Base-by-base conservation (phyloP, 2,329 filamentous ascomycete species). In the Cladobotryum protrusum region DNA sequence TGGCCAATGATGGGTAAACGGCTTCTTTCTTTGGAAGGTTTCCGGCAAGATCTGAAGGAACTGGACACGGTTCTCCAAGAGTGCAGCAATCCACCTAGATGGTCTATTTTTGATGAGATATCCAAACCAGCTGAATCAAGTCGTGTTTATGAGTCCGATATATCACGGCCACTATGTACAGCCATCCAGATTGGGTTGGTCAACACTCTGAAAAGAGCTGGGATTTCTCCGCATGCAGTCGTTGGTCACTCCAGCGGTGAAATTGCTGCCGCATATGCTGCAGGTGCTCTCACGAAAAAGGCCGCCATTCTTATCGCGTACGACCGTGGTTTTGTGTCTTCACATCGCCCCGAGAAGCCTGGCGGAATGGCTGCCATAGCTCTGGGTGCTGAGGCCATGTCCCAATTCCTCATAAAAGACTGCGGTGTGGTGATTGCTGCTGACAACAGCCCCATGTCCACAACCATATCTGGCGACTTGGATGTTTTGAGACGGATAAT, bases 191-290 rank as follows among this genome's bases (percentile, higher is more conserved):
- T 70, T 14, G 68, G 59, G 3, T 48, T 72, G 4, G 62, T 69
- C 4, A 60, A 66, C 13, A 48, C 69, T 1, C 63, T 70, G 19
- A 53, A 52, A 3, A 59, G 59, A 1, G 63, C 62, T 54, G 59
- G 59, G 3, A 47, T 72, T 7, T 47, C 55, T 11, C 65, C 69
- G 2, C 48, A 53, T 4, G 60, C 65, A 41, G 72, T 75, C 29
- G 72, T 63, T 1, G 68, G 70, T 7, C 63, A 72, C 33, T 65
- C 62, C 1, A 61, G 61, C 1, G 64, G 64, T 0, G 64, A 66
- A 45, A 64, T 66, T 7, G 64, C 54, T 0, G 63, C 64, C 3
- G 61, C 61, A 0, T 65, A 64, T 34, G 59, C 61, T 1, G 48
- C 60, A 2, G 57, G 56, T 1, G 45, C 42, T 12, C 18, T 59